Evolutionary conservation across 306 rosid species (phyloP).

Genomic region (Aeschynomene evenia): DNA sequence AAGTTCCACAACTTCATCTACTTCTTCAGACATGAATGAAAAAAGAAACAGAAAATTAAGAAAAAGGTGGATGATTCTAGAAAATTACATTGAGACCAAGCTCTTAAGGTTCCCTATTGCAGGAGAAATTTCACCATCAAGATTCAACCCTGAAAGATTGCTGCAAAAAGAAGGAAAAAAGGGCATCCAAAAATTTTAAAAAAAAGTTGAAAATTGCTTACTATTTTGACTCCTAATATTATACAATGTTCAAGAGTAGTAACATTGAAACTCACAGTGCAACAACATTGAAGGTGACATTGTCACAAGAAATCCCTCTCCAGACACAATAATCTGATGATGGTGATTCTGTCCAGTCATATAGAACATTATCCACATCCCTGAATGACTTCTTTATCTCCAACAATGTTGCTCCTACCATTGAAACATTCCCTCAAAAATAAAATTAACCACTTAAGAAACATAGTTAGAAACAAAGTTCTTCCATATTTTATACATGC

Average conservation of each 20-base stretch:
- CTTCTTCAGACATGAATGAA: constrained; percentile 8
- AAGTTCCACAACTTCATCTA: not conserved
- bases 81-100: constrained; percentile 65
- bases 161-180: constrained; percentile 39
- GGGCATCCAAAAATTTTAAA: not conserved
- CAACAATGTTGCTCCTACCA: constrained; percentile 71
- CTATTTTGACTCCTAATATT: no score
- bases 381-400: constrained; percentile 90
- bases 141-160: constrained; percentile 82
- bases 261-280: constrained; percentile 69
- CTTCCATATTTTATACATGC: not conserved
- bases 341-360: constrained; percentile 83
- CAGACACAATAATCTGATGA: constrained; percentile 87
- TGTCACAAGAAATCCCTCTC: constrained; percentile 92
- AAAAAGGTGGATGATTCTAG: not conserved
- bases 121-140: constrained; percentile 92
- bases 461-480: not conserved
- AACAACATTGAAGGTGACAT: constrained; percentile 72
- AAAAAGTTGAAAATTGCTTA: not conserved
- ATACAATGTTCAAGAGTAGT: not conserved
- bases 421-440: constrained; percentile 6
- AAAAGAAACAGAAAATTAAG: not conserved
- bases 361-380: constrained; percentile 85
- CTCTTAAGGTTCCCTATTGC: constrained; percentile 74
- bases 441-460: constrained; percentile 3